A percentile compares a stretch with the other conserved stretches of the same genome.
Conservation (phyloP, 1,284 basidiomycete genomes). For the Pyrrhoderma lamaoense region DNA sequence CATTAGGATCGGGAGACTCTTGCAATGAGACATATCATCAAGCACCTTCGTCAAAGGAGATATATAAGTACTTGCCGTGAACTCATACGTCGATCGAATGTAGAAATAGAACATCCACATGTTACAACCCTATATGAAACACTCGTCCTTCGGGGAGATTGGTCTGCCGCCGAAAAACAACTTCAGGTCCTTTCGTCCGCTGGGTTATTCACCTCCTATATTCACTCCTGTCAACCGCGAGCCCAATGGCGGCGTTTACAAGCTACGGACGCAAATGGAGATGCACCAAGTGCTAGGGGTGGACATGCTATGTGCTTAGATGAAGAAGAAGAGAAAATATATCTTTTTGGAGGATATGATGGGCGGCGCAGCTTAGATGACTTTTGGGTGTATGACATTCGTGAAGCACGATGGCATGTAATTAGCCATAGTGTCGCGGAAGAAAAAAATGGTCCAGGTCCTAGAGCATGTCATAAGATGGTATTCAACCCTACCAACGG, state of each 20-base stretch:
- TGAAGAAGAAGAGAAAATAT: constrained; percentile 52
- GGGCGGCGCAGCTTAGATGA: constrained; percentile 69
- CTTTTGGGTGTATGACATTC: constrained; percentile 71
- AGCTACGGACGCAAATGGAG: constrained; percentile 54
- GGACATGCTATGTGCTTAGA: constrained; percentile 84
- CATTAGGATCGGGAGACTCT: constrained; percentile 57
- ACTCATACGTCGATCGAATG: constrained; percentile 49
- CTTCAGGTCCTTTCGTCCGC: constrained; percentile 43
- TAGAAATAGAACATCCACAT: constrained; percentile 65
- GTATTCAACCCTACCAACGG: constrained; percentile 66
- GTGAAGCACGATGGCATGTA: constrained; percentile 54
- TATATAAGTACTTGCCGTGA: constrained; percentile 60
- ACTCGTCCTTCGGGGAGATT: constrained; percentile 63
- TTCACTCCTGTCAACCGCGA: constrained; percentile 48
- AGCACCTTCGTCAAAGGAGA: constrained; percentile 71
- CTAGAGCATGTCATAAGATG: constrained; percentile 80
- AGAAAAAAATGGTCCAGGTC: constrained; percentile 59
- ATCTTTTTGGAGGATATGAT: constrained; percentile 78
- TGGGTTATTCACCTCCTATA: constrained; percentile 52
- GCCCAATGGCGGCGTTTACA: constrained; percentile 51
- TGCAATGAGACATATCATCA: constrained; percentile 63
- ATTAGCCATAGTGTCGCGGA: constrained; percentile 50
- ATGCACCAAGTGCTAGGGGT: constrained; percentile 57
- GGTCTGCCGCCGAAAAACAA: constrained; percentile 50
- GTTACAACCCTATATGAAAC: constrained; percentile 58